These are phyloP conservation scores for Macaranga tanarius DNA, from an alignment of 441 rosid genomes.

Conservation along the genomic window DNA sequence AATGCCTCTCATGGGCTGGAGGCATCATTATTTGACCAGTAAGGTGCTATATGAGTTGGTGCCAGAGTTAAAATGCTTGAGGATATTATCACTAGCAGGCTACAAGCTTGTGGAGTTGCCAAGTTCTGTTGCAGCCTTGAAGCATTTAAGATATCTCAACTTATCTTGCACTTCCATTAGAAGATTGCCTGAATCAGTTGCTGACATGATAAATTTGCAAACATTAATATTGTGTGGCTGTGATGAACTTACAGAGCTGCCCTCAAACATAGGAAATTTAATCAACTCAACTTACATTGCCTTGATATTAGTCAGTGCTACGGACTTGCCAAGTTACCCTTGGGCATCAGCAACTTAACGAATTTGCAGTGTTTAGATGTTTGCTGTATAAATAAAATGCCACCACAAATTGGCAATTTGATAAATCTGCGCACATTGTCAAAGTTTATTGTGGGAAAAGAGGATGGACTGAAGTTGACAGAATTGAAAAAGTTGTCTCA, in stretches of 20 bases:
- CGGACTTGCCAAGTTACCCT: background rate
- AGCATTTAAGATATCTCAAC: too few species aligned
- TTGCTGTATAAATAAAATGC: too few species aligned
- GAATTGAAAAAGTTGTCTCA: slow-evolving; percentile 8
- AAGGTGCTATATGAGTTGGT: slow-evolving; percentile 4
- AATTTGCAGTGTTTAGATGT: too few species aligned
- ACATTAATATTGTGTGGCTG: background rate
- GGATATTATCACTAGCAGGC: too few species aligned
- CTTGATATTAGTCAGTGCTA: background rate
- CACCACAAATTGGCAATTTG: background rate
- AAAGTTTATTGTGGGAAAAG: slow-evolving; percentile 4
- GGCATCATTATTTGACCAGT: background rate
- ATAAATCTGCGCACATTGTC: background rate
- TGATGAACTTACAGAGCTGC: background rate
- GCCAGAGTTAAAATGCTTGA: slow-evolving; percentile 9
- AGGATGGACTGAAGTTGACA: too few species aligned
- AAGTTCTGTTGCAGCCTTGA: too few species aligned
- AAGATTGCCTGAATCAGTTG: background rate
- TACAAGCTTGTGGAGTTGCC: too few species aligned
- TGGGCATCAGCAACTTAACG: background rate
- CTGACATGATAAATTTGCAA: slow-evolving; percentile 11
- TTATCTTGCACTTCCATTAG: too few species aligned
- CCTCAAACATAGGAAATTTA: background rate
- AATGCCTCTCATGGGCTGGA: too few species aligned
- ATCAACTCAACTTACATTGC: background rate